Evolutionary conservation across 2,329 filamentous ascomycete genomes (phyloP), one percentile per base, ranked within the genome.

Genomic region (Alternaria triticimaculans): DNA sequence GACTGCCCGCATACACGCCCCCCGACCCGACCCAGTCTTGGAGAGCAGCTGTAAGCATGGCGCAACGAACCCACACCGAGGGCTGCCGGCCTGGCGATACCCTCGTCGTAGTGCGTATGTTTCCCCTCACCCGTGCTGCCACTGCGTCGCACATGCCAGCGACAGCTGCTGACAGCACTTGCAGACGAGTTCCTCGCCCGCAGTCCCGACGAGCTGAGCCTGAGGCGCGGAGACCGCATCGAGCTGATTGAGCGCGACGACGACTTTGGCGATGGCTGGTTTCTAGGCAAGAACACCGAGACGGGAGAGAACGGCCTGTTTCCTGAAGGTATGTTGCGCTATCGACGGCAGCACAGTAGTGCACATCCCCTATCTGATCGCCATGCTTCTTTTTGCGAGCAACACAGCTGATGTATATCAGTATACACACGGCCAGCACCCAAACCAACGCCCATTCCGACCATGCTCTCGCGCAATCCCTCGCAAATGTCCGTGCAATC

Each of bases 161-260:
- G 20, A 21, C 21, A 20, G 20, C 49, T 25, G 62, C 65, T 72
- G 55, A 69, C 66, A 53, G 26, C 46, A 28, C 7, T 44, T 58
- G 53, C 71, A 97, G 93, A 99, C 82, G 94, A 97, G 82, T 98
- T 99, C 80, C 85, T 90, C 72, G 94, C 95, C 62, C 90, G 96
- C 71, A 96, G 94, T 80, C 91, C 92, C 62, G 96, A 99, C 82
- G 96, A 99, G 85, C 86, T 99, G 76, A 96, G 89, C 72, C 86
- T 99, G 69, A 85, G 88, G 59, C 96, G 96, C 76, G 94, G 92
- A 72, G 92, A 96, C 75, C 89, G 91, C 67, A 90, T 96, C 65
- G 91, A 95, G 82, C 83, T 96, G 66, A 88, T 95, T 68, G 92
- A 96, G 82, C 87, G 92, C 74, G 92, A 96, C 78, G 92, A 96